phyloP scores from a whole-genome alignment of 2,329 filamentous ascomycete species.

The Colletotrichum nymphaeae region DNA sequence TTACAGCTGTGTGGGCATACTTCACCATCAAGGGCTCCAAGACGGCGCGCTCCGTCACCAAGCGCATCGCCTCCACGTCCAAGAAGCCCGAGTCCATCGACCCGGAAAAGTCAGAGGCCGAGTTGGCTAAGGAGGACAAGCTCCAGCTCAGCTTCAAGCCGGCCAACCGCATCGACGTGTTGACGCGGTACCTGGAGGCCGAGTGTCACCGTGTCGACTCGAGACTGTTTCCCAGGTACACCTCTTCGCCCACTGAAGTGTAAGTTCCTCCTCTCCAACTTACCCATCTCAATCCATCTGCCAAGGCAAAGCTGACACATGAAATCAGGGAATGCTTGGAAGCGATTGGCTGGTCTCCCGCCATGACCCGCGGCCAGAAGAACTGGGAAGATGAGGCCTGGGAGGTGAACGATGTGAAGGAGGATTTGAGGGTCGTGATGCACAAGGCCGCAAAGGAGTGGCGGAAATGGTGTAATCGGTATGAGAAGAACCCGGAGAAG shows the following conservation, averaged over 20 bases:
- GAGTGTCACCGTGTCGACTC: constrained; percentile 31
- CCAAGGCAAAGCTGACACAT: background rate
- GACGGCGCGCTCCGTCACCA: constrained; percentile 30
- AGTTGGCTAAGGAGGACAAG: constrained; percentile 32
- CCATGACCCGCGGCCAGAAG: constrained; percentile 14
- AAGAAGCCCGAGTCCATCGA: constrained; percentile 30
- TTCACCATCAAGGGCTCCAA: constrained; percentile 34
- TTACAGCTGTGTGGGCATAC: constrained; percentile 25
- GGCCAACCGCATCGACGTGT: constrained; percentile 19
- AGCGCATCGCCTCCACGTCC: constrained; percentile 25
- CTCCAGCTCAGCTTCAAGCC: constrained; percentile 26
- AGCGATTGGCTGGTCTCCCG: constrained; percentile 29
- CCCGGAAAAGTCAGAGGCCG: constrained; percentile 19
- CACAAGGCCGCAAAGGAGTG: constrained; percentile 32
- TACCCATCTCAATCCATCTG: no score
- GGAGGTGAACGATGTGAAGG: constrained; percentile 29
- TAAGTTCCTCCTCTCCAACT: background rate
- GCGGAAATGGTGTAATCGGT: constrained; percentile 29
- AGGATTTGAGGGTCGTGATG: constrained; percentile 27
- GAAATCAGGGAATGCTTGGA: constrained; percentile 17
- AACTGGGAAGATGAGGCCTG: constrained; percentile 34
- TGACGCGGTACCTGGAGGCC: constrained; percentile 23
- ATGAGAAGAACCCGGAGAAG: constrained; percentile 33
- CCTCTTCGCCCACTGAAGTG: constrained; percentile 24
- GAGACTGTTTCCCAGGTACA: constrained; percentile 23